Base-by-base conservation (phyloP, 805 yeast genomes). In the Ogataea neopini region DNA sequence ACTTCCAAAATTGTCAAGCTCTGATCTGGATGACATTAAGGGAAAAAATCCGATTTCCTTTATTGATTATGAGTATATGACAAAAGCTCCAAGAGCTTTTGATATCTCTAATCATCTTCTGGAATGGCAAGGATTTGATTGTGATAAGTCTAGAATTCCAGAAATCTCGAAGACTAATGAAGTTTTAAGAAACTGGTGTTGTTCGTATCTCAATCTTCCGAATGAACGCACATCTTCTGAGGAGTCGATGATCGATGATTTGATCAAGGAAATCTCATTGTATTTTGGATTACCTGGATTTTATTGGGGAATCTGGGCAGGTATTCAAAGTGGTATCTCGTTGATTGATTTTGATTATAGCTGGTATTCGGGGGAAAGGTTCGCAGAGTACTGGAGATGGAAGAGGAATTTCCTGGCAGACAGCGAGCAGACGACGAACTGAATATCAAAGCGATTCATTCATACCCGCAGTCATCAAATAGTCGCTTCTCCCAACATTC, bases 251-350 rank as follows among this genome's bases (percentile, higher is more conserved):
- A 66, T 83, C 5, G 72, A 72, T 44, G 52, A 50, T 1, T 65
- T 85, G 25, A 76, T 85, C 17, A 63, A 69, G 10, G 91, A 86
- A 60, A 74, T 86, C 18, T 64, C 70, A 11, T 62, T 74, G 3
- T 84, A 77, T 70, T 86, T 84, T 69, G 94, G 94, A 0, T 66
- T 86, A 66, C 94, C 94, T 0, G 94, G 92, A 0, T 83, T 86
- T 58, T 86, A 84, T 62, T 86, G 94, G 94, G 91, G 92, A 1
- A 75, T 86, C 8, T 86, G 94, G 94, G 81, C 90, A 2, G 83
- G 82, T 50, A 86, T 86, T 44, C 94, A 86, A 64, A 74, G 84
- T 50, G 75, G 75, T 45, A 78, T 83, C 18, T 83, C 89, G 1
- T 74, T 79, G 23, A 85, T 86, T 40, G 92, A 86, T 55, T 86